Evolutionary conservation across 1,284 basidiomycete species (phyloP).

Genomic region (Sanguinoderma infundibulare): DNA sequence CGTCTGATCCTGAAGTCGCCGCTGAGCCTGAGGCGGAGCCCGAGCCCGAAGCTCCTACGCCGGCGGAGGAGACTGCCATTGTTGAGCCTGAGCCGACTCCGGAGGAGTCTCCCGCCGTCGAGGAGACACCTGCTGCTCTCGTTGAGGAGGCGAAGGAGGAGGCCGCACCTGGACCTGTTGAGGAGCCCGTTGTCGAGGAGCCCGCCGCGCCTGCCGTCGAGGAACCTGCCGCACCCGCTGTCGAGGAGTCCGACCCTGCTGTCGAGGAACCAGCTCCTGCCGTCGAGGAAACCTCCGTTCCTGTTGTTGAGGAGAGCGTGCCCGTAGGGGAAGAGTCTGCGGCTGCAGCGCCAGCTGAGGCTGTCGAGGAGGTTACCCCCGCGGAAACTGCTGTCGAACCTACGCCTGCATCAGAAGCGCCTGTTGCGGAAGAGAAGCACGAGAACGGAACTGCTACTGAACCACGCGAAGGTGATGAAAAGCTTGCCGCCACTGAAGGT

Average conservation of each 20-base stretch:
- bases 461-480: constrained; percentile 13
- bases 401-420: background rate
- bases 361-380: background rate
- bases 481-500: constrained; percentile 18
- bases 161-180: background rate
- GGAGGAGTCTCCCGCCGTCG: too few relatives aligned
- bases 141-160: background rate
- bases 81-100: background rate
- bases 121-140: too few relatives aligned
- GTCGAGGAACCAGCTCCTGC: background rate
- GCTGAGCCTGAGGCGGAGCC: background rate
- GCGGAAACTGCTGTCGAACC: too few relatives aligned
- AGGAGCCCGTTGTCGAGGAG: background rate
- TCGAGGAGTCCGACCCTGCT: background rate
- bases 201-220: background rate
- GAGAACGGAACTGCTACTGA: constrained; percentile 10
- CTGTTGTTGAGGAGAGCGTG: constrained; percentile 4
- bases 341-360: background rate
- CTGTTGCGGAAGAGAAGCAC: constrained; percentile 10
- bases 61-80: background rate
- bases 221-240: constrained; percentile 4
- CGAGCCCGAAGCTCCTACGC: background rate
- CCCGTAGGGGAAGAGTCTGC: background rate
- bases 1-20: too few relatives aligned
- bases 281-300: background rate